These are phyloP conservation scores for Trichoderma semiorbis DNA, from an alignment of 2,329 filamentous ascomycete species.

Conservation along the genomic window DNA sequence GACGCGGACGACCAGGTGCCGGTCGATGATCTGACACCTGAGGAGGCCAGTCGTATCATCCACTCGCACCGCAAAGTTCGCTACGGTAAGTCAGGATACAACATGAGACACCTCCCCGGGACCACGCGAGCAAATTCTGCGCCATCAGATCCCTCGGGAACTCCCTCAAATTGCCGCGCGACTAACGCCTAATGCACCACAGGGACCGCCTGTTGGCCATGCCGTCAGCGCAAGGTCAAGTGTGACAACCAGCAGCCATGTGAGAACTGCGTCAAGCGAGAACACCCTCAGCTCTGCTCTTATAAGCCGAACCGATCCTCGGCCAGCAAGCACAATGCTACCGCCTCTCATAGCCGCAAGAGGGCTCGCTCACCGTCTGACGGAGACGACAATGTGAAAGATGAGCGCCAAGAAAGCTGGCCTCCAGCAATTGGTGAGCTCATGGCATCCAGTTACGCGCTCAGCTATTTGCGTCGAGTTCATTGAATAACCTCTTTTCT, in stretches of 20 bases:
- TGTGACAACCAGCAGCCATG: constrained; percentile 67
- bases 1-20: constrained; percentile 42
- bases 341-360: constrained; percentile 32
- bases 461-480: not conserved
- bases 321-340: constrained; percentile 34
- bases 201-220: constrained; percentile 66
- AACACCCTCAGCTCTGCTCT: constrained; percentile 62
- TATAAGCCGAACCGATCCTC: constrained; percentile 59
- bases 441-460: not conserved
- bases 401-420: constrained; percentile 41
- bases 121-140: not conserved
- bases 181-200: constrained; percentile 15
- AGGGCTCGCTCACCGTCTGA: constrained; percentile 35
- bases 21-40: constrained; percentile 57
- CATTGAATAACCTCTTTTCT: constrained; percentile 18
- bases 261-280: constrained; percentile 64
- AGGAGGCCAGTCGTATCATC: constrained; percentile 66
- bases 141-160: not conserved
- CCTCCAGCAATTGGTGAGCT: constrained; percentile 40
- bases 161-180: not conserved
- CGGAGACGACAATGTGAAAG: constrained; percentile 32
- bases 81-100: constrained; percentile 49
- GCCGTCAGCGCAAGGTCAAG: constrained; percentile 65
- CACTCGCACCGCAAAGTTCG: constrained; percentile 67
- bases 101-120: not conserved